Conservation (phyloP, 768 basidiomycete genomes). For the Boletales sp. region DNA sequence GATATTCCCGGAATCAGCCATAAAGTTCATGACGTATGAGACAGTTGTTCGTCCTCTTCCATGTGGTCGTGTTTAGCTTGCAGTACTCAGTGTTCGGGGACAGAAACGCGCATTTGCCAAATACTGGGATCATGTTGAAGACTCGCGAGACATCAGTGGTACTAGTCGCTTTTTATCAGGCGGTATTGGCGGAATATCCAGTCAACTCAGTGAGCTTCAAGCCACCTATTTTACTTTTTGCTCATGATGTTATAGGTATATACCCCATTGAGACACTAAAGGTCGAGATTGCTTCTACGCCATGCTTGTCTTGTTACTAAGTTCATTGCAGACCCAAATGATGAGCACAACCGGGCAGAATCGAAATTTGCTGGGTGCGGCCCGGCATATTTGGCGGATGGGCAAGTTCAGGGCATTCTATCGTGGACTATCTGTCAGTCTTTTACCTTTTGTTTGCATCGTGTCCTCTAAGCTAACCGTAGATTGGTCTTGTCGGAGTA, state of each 20-base stretch:
- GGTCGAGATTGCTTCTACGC: conserved; percentile 35
- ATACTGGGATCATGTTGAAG: conserved; percentile 89
- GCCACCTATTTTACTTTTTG: conserved; percentile 4
- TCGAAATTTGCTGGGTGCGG: conserved; percentile 58
- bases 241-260: conserved; percentile 57
- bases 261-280: conserved; percentile 97
- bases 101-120: conserved; percentile 94
- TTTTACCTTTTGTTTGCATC: conserved; percentile 4
- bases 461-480: conserved; percentile 14
- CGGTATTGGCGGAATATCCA: conserved; percentile 91
- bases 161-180: conserved; percentile 92
- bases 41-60: conserved; percentile 62
- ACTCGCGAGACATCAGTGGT: conserved; percentile 85
- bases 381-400: conserved; percentile 68
- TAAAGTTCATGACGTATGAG: conserved; percentile 97
- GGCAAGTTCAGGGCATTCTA: conserved; percentile 87
- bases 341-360: conserved; percentile 81
- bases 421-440: conserved; percentile 80
- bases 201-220: conserved; percentile 73
- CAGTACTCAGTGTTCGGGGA: conserved; percentile 15
- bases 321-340: conserved; percentile 72
- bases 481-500: conserved; percentile 95
- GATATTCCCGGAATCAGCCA: conserved; percentile 97
- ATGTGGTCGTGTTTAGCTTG: conserved; percentile 8
- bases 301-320: conserved; percentile 1